Percentiles rank a stretch among this genome's conserved stretches.
These are phyloP conservation scores for Colletotrichum australisinense DNA, from an alignment of 2,329 filamentous ascomycete genomes.

Conservation along the genomic window DNA sequence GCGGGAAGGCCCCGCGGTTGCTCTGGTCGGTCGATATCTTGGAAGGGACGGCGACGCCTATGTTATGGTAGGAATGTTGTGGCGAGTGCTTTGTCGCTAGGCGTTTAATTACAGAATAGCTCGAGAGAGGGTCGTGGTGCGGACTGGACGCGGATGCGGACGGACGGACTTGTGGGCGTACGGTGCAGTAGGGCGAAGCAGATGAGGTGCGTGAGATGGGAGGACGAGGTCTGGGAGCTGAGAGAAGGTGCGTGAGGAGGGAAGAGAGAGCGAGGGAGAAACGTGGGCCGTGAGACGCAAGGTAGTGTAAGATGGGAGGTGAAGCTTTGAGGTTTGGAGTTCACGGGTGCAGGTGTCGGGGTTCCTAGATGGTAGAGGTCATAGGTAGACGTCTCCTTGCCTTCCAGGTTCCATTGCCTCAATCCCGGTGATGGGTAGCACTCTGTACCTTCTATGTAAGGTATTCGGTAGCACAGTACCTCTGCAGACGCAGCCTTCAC, in stretches of 20 bases:
- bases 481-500: not conserved
- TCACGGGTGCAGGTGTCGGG: conserved; percentile 29
- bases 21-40: conserved; percentile 31
- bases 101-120: conserved; percentile 30
- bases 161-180: conserved; percentile 7
- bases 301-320: conserved; percentile 16
- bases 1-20: conserved; percentile 52
- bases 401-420: too few relatives aligned
- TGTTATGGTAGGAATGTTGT: conserved; percentile 26
- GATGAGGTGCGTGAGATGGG: conserved; percentile 9
- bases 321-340: conserved; percentile 31
- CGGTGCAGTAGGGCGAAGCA: conserved; percentile 17
- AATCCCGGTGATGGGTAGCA: too few relatives aligned
- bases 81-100: conserved; percentile 29
- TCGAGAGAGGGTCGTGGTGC: not conserved
- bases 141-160: not conserved
- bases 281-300: not conserved
- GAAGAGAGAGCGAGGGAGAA: not conserved
- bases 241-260: conserved; percentile 8
- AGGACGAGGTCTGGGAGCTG: conserved; percentile 27
- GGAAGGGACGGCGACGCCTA: conserved; percentile 10
- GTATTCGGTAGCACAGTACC: not conserved
- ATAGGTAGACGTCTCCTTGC: not conserved
- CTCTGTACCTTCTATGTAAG: too few relatives aligned
- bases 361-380: conserved; percentile 13